Base-by-base conservation (phyloP, 139 green algal species). In the Picochlorum sp. region DNA sequence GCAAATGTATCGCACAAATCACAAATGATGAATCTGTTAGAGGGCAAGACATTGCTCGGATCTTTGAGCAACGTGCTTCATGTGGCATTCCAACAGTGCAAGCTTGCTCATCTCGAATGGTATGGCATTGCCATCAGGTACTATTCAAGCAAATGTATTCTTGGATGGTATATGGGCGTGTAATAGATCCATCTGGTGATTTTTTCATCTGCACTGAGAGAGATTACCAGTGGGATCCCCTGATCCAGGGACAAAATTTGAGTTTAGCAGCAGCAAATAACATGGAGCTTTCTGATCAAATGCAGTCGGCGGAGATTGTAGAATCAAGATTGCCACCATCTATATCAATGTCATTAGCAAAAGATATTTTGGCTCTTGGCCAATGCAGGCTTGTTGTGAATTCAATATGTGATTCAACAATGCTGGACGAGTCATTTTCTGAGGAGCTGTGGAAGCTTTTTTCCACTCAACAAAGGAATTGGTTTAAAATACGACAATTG, bases 101-200 rank as follows among this genome's bases (percentile, higher is more conserved):
- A 32, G 73, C 79, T 5, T 81, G 66, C 47, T 57, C 85, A 39
- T 43, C 59, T 53, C 75, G 87, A 5, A 73, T 95, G 43, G 66
- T 87, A 32, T 95, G 88, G 88, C 83, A 95, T 72, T 88, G 76
- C 77, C 76, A 91, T 57, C 81, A 93, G 57, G 79, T 88, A 29
- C 52, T 95, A 43, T 81, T 86, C 62, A 76, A 81, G 62, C 88
- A 96, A 65, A 67, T 94, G 7, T 72, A 85, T 5, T 75, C 79
- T 9, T 96, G 88, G 86, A 85, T 89, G 65, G 65, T 94, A 50
- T 76, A 94, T 65, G 88, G 88, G 8, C 54, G 88, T 57, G 74
- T 95, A 25, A 53, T 81, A 30, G 84, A 93, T 59, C 40, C 61
- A 1, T 49, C 69, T 18, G 49, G 57, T 4, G 89, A 95, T 68